A percentile compares a stretch with the other conserved stretches of the same genome.
These are phyloP conservation scores for Oryza brachyantha DNA, from an alignment of 176 grass and related monocot species.

Conservation along the genomic window DNA sequence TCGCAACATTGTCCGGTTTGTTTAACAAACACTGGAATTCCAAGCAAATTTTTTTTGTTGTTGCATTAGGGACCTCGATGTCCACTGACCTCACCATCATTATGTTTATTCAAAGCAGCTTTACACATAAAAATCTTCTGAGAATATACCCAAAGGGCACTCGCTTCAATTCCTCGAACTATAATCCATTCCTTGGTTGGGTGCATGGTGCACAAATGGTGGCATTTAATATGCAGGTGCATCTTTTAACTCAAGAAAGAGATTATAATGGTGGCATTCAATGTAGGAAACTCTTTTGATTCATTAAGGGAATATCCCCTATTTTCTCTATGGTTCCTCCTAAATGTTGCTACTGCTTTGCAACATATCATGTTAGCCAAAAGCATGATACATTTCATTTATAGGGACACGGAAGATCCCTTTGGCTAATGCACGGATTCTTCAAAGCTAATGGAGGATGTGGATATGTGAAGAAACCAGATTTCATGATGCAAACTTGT, in stretches of 20 bases:
- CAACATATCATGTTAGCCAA: slow-evolving; percentile 3
- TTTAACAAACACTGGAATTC: slow-evolving; percentile 19
- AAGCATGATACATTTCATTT: not conserved
- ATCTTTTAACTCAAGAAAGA: slow-evolving; percentile 11
- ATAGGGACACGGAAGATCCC: slow-evolving; percentile 86
- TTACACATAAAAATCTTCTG: slow-evolving; percentile 87
- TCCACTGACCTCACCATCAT: slow-evolving; percentile 20
- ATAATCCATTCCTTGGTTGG: slow-evolving; percentile 96
- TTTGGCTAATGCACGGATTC: slow-evolving; percentile 96
- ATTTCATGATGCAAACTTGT: slow-evolving; percentile 79
- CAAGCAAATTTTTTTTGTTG: not conserved
- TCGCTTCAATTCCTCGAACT: slow-evolving; percentile 86
- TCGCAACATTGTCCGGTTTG: slow-evolving; percentile 65
- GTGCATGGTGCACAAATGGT: slow-evolving; percentile 99
- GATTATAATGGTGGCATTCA: not conserved
- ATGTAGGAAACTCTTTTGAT: no score
- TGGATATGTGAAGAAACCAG: slow-evolving; percentile 92
- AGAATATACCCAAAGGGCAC: slow-evolving; percentile 88
- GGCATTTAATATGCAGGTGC: slow-evolving; percentile 98
- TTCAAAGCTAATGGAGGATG: slow-evolving; percentile 86
- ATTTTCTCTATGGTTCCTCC: not conserved
- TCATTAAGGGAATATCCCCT: no score
- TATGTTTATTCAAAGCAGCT: slow-evolving; percentile 59
- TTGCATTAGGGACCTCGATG: not conserved
- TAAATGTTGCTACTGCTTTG: not conserved